Evolutionary conservation across 2,329 filamentous ascomycete species (phyloP).

Genomic region (Penicillium aurantiogriseum): DNA sequence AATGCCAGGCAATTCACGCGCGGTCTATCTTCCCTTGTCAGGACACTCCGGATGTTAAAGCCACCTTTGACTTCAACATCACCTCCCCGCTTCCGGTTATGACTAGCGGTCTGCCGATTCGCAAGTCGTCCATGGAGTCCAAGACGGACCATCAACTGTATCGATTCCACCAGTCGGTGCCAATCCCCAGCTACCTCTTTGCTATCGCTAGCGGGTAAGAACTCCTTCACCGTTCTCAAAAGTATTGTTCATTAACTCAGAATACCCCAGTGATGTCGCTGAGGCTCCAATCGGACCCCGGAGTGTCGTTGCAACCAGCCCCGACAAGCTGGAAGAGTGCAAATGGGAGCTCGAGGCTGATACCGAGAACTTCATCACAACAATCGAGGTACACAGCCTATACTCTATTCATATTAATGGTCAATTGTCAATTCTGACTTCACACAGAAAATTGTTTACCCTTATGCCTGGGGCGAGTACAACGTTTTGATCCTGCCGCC

Average conservation of each 20-base stretch:
- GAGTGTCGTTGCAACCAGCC: slow-evolving; percentile 80
- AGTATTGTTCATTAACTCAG: neutral
- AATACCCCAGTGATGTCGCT: slow-evolving; percentile 66
- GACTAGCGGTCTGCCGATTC: slow-evolving; percentile 72
- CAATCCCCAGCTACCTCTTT: slow-evolving; percentile 92
- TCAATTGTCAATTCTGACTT: slow-evolving; percentile 12
- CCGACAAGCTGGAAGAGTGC: slow-evolving; percentile 77
- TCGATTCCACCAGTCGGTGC: slow-evolving; percentile 83
- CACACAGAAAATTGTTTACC: slow-evolving; percentile 64
- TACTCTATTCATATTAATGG: neutral
- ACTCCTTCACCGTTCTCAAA: neutral
- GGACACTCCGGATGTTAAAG: slow-evolving; percentile 96
- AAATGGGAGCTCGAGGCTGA: slow-evolving; percentile 90
- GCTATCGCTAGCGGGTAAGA: slow-evolving; percentile 68
- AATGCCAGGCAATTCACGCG: slow-evolving; percentile 95
- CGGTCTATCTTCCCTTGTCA: slow-evolving; percentile 94
- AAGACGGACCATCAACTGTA: slow-evolving; percentile 62
- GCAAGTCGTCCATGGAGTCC: slow-evolving; percentile 53
- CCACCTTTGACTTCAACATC: slow-evolving; percentile 87
- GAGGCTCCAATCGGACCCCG: slow-evolving; percentile 83
- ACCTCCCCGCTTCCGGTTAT: slow-evolving; percentile 85
- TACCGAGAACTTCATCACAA: slow-evolving; percentile 87
- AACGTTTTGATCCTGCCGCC: slow-evolving; percentile 88
- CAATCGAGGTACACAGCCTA: slow-evolving; percentile 66
- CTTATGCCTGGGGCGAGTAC: slow-evolving; percentile 92